phyloP scores from a whole-genome alignment of 192 early-diverging fungal genomes.

The Lunasporangiospora selenospora region DNA sequence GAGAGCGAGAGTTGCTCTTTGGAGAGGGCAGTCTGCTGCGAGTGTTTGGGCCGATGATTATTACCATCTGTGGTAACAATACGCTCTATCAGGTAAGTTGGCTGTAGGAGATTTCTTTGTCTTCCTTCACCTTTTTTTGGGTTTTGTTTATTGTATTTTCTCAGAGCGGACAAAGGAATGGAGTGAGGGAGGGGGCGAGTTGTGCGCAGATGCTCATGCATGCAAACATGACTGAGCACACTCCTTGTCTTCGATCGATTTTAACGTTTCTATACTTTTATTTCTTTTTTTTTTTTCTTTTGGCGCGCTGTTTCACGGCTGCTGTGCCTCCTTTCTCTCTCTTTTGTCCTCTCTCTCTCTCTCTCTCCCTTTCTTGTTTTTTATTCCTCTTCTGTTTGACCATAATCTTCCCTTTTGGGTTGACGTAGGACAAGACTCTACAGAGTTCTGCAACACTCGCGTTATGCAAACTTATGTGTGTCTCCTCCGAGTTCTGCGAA shows the following conservation, averaged over 20 bases:
- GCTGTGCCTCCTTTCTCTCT: conserved; percentile 7
- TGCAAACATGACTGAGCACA: no score
- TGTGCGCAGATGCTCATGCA: no score
- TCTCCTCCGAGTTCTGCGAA: conserved; percentile 95
- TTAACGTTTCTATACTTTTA: background rate
- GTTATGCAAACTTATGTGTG: conserved; percentile 97
- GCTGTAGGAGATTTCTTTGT: no score
- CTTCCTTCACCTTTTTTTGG: no score
- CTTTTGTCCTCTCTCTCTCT: conserved; percentile 10
- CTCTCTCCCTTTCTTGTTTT: no score
- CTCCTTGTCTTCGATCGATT: no score
- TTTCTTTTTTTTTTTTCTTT: background rate
- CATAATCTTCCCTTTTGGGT: background rate
- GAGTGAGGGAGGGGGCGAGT: no score
- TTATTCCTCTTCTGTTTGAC: no score
- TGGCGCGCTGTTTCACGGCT: background rate
- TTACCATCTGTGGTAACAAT: conserved; percentile 83
- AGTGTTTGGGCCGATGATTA: conserved; percentile 82
- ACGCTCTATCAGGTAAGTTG: conserved; percentile 76
- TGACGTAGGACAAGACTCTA: conserved; percentile 83
- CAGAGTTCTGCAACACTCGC: conserved; percentile 88
- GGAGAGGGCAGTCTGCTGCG: conserved; percentile 78
- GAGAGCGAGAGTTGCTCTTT: conserved; percentile 92
- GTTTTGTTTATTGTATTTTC: no score
- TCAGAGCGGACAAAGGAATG: no score